These are phyloP conservation scores for Boechera divaricarpa DNA, from an alignment of 345 rosid genomes.

Conservation along the genomic window DNA sequence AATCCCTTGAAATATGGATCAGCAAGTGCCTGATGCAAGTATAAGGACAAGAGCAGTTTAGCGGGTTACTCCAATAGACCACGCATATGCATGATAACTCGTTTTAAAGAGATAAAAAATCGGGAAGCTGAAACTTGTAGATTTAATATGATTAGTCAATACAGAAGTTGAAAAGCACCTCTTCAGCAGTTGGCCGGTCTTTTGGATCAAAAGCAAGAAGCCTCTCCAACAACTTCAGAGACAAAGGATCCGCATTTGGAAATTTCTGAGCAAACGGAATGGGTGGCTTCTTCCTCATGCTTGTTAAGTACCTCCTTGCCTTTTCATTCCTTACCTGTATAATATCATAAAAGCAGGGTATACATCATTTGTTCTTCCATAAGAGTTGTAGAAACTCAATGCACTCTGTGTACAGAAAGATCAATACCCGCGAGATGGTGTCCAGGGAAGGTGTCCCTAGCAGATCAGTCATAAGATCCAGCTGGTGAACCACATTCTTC, in stretches of 20 bases:
- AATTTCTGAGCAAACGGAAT: constrained; percentile 75
- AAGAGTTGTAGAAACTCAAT: constrained; percentile 14
- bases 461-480: constrained; percentile 94
- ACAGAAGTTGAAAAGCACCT: constrained; percentile 54
- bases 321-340: constrained; percentile 88
- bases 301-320: constrained; percentile 89
- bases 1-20: constrained; percentile 93
- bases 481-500: constrained; percentile 95
- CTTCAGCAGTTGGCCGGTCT: constrained; percentile 89
- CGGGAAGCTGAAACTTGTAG: not conserved
- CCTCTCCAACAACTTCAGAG: constrained; percentile 69
- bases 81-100: not conserved
- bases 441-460: constrained; percentile 94
- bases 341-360: constrained; percentile 15
- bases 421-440: constrained; percentile 79
- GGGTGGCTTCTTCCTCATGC: constrained; percentile 93
- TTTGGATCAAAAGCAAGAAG: constrained; percentile 95
- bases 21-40: constrained; percentile 69
- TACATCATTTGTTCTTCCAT: not conserved
- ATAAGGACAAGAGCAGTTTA: constrained; percentile 16
- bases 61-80: not conserved
- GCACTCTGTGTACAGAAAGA: constrained; percentile 17
- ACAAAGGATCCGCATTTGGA: constrained; percentile 83
- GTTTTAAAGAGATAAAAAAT: not conserved
- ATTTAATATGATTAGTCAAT: constrained; percentile 1